Conservation (phyloP, 164 flowering plant genomes). For the Stephania yunnanensis region DNA sequence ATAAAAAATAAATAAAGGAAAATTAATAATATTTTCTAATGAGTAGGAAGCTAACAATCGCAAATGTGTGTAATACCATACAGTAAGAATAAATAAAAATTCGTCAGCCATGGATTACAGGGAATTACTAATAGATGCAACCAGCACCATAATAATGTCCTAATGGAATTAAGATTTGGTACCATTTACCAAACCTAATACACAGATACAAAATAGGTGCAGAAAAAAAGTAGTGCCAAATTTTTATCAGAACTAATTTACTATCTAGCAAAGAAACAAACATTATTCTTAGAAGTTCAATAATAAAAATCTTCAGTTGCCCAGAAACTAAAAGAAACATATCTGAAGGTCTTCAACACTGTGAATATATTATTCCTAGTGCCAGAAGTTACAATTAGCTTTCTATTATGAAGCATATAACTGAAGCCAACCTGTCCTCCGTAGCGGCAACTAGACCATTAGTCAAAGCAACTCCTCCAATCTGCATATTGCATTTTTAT, state of each 20-base stretch:
- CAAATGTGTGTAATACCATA: not conserved
- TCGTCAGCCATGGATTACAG: too few species aligned
- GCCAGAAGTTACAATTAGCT: not conserved
- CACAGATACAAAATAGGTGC: too few species aligned
- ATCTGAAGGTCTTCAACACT: not conserved
- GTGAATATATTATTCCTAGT: not conserved
- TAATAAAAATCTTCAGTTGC: not conserved
- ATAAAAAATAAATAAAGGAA: not conserved
- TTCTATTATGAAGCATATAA: not conserved
- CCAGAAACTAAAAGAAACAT: not conserved
- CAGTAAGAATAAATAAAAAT: not conserved
- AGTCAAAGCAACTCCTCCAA: conserved; percentile 92
- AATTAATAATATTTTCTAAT: too few species aligned
- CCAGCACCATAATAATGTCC: not conserved
- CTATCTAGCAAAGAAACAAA: too few species aligned
- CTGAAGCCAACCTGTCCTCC: conserved; percentile 72
- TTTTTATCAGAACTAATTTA: too few species aligned
- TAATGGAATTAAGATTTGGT: not conserved
- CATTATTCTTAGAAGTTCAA: too few species aligned
- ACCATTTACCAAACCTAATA: not conserved
- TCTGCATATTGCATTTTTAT: conserved; percentile 36
- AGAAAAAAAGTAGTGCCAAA: too few species aligned
- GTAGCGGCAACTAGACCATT: conserved; percentile 77
- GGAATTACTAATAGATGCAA: not conserved
- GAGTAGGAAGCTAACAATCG: not conserved